Conservation (phyloP, 257 asterid genomes). For the Paulownia fortunei region DNA sequence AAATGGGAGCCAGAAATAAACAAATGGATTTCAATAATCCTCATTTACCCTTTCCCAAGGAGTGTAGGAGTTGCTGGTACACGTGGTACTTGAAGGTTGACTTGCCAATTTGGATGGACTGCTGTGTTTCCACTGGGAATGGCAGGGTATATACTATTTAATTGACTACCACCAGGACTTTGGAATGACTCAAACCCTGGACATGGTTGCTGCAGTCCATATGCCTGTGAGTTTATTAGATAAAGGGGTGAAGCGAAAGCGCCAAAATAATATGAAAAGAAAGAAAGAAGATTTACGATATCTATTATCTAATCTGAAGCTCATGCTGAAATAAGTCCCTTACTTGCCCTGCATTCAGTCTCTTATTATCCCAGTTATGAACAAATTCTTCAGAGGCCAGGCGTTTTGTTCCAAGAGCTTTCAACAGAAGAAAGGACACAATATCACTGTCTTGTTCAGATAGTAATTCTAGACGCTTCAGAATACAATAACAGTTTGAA, state of each 20-base stretch:
- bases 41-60: slow-evolving; percentile 79
- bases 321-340: slow-evolving; percentile 31
- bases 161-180: slow-evolving; percentile 47
- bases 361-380: slow-evolving; percentile 79
- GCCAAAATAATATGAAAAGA: slow-evolving; percentile 6
- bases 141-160: slow-evolving; percentile 46
- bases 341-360: slow-evolving; percentile 90
- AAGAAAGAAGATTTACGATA: not conserved
- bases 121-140: slow-evolving; percentile 48
- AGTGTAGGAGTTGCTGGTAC: slow-evolving; percentile 54
- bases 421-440: slow-evolving; percentile 34
- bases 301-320: slow-evolving; percentile 11
- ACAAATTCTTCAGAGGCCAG: slow-evolving; percentile 84
- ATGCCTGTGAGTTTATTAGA: slow-evolving; percentile 39
- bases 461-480: slow-evolving; percentile 27
- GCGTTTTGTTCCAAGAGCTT: slow-evolving; percentile 94
- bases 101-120: slow-evolving; percentile 58
- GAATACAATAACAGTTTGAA: slow-evolving; percentile 1
- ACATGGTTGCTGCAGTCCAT: slow-evolving; percentile 60
- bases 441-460: slow-evolving; percentile 26
- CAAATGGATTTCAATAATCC: slow-evolving; percentile 7
- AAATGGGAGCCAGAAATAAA: slow-evolving; percentile 11
- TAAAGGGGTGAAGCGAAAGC: slow-evolving; percentile 17
- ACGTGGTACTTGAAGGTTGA: slow-evolving; percentile 49
- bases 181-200: slow-evolving; percentile 51